phyloP scores from a whole-genome alignment of 108 stramenopile species.

The Conticribra weissflogii region DNA sequence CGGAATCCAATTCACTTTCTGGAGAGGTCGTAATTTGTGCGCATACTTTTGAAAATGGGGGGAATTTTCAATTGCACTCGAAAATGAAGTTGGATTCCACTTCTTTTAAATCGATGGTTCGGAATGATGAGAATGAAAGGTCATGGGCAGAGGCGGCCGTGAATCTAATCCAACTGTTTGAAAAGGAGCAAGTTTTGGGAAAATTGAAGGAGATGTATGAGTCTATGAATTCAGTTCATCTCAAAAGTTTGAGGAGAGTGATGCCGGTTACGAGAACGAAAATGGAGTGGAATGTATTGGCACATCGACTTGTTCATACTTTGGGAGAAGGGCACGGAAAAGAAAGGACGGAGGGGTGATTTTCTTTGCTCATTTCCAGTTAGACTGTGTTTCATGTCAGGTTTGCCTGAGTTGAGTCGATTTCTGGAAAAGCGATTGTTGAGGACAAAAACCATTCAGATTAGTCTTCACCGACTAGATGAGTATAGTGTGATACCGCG shows the following conservation, averaged over 20 bases:
- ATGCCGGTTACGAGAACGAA: conserved; percentile 83
- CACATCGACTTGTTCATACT: conserved; percentile 63
- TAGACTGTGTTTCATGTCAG: too few species aligned
- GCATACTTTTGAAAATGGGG: conserved; percentile 60
- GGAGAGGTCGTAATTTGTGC: conserved; percentile 49
- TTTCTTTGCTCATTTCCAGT: too few species aligned
- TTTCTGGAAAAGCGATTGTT: too few species aligned
- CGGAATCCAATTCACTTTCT: conserved; percentile 13
- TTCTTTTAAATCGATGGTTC: conserved; percentile 36
- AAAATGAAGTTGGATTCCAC: conserved; percentile 27
- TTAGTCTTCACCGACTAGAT: too few species aligned
- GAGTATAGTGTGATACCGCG: too few species aligned
- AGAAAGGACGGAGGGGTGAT: not conserved
- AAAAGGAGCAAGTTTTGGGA: conserved; percentile 47
- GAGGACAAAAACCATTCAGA: too few species aligned
- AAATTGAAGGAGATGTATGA: conserved; percentile 58
- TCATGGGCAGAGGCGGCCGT: conserved; percentile 48
- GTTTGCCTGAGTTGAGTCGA: too few species aligned
- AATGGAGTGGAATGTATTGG: conserved; percentile 87
- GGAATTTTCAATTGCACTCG: conserved; percentile 61
- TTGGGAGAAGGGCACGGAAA: conserved; percentile 21
- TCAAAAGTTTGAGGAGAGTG: conserved; percentile 76
- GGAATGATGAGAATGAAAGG: conserved; percentile 37
- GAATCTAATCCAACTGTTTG: conserved; percentile 53
- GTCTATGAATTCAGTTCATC: conserved; percentile 33